phyloP scores from a whole-genome alignment of 202 grass and related monocot genomes.

The Hordeum pubiflorum region DNA sequence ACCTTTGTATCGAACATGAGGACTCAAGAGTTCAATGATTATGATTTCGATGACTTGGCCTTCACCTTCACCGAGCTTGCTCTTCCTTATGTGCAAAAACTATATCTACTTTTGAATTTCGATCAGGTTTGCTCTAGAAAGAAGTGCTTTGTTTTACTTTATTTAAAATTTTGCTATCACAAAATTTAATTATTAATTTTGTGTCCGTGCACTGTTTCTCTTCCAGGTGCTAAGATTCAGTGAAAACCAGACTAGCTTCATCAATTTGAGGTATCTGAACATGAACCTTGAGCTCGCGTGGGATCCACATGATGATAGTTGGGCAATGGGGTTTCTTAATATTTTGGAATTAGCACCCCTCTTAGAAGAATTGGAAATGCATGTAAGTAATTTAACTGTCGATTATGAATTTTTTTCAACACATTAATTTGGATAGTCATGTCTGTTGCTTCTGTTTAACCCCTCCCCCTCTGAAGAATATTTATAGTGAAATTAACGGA shows the following conservation, averaged over 20 bases:
- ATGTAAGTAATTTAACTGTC: neutral
- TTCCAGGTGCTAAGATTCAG: neutral
- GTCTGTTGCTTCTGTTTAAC: neutral
- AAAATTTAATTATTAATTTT: neutral
- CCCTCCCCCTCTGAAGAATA: neutral
- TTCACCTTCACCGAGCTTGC: neutral
- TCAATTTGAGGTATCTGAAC: neutral
- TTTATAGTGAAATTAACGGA: neutral
- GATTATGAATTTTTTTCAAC: neutral
- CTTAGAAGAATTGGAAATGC: neutral
- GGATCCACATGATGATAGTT: neutral
- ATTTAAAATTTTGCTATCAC: no score
- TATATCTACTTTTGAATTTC: neutral
- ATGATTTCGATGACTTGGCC: neutral
- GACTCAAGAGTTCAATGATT: neutral
- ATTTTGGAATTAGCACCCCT: neutral
- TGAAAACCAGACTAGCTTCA: neutral
- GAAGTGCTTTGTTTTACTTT: neutral
- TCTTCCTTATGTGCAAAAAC: neutral
- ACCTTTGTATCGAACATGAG: neutral
- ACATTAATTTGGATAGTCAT: neutral
- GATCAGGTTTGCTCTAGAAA: neutral
- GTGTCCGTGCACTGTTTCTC: neutral
- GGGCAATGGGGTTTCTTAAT: neutral
- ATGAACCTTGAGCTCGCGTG: neutral